A percentile compares a stretch with the other conserved stretches of the same genome.
Evolutionary conservation across 306 rosid genomes (phyloP).

Genomic region (Canavalia gladiata): DNA sequence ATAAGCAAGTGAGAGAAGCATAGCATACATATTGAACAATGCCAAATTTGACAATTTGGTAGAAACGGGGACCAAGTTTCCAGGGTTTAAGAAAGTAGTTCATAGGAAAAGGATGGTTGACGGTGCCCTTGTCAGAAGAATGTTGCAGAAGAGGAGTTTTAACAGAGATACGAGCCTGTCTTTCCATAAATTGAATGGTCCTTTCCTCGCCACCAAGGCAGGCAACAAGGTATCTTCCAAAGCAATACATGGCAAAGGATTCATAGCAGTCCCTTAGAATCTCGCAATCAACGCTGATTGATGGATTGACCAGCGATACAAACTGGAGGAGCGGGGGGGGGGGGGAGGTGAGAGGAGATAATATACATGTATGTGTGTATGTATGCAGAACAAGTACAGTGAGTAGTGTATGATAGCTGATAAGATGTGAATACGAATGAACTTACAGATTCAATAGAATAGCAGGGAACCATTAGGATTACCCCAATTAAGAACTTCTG

Average conservation of each 20-base stretch:
- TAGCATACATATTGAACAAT: slow-evolving; percentile 98
- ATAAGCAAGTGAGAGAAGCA: slow-evolving; percentile 51
- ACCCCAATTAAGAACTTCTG: slow-evolving; percentile 96
- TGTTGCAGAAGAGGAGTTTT: slow-evolving; percentile 78
- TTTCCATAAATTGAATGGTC: slow-evolving; percentile 90
- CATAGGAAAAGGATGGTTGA: slow-evolving; percentile 91
- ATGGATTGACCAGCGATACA: slow-evolving; percentile 83
- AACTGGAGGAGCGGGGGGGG: slow-evolving; percentile 58
- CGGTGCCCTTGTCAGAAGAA: slow-evolving; percentile 65
- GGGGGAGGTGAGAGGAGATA: not conserved
- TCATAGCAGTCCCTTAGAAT: slow-evolving; percentile 97
- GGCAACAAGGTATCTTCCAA: slow-evolving; percentile 97
- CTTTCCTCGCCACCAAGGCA: slow-evolving; percentile 97
- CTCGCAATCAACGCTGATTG: slow-evolving; percentile 81
- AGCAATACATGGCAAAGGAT: slow-evolving; percentile 99
- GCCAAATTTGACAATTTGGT: slow-evolving; percentile 93
- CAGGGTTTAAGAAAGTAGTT: slow-evolving; percentile 85
- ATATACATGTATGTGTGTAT: not conserved
- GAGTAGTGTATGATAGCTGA: no score
- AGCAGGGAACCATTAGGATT: slow-evolving; percentile 96
- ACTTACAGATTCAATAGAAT: slow-evolving; percentile 95
- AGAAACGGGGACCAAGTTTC: slow-evolving; percentile 87
- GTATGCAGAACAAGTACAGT: not conserved
- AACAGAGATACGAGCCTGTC: slow-evolving; percentile 74
- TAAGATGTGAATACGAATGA: not conserved